Base-by-base conservation (phyloP, 306 rosid species). In the Begonia fuchsioides region DNA sequence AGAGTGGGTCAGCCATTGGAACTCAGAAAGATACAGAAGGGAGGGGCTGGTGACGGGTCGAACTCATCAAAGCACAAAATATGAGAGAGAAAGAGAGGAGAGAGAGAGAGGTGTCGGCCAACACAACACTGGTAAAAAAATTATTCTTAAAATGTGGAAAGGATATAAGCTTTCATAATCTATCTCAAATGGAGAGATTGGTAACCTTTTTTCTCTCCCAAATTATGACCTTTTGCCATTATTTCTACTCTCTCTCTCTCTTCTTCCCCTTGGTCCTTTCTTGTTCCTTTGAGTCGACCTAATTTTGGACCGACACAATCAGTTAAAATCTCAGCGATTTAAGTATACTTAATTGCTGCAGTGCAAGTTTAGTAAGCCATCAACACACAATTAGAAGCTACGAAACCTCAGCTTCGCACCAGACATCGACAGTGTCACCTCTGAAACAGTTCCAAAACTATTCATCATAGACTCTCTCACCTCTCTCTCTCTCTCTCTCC, bases 11-110 rank as follows among this genome's bases (percentile, higher is more conserved):
- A 61, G 58, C 72, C 70, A 60, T 65, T 72, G 67, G 64, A 73
- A 77, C 35, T 26, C 35, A 26, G 35, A 26, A 66, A 73, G 73
- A 78, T 59, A 54, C 62, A 75, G 52, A 6, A 20, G 32, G 72
- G 69, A 76, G 72, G 76, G 81, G 88, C 92, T 67, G 90, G 86
- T 93, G 65, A 72, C 61, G 80, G 90, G 97, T 88, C 97, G 84
- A 78, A 79, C 84, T 84, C 90, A 88, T 68, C 72, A 80, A 64
- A 75, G 75, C 67, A 68, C 75, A 7, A 58, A 67, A 58, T 55
- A 58, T 16, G 56, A 68, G 68, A 43, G 54, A 70, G 49, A 50
- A 60, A 38, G 58, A 52, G 26, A 19, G 26, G n/a, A n/a, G n/a
- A n/a, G n/a, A 20, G 53, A 48, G 53, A 53, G 68, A 57, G 72